Percentiles rank a stretch among this genome's conserved stretches.
These are phyloP conservation scores for Cruciata laevipes DNA, from an alignment of 257 asterid genomes.

Conservation along the genomic window DNA sequence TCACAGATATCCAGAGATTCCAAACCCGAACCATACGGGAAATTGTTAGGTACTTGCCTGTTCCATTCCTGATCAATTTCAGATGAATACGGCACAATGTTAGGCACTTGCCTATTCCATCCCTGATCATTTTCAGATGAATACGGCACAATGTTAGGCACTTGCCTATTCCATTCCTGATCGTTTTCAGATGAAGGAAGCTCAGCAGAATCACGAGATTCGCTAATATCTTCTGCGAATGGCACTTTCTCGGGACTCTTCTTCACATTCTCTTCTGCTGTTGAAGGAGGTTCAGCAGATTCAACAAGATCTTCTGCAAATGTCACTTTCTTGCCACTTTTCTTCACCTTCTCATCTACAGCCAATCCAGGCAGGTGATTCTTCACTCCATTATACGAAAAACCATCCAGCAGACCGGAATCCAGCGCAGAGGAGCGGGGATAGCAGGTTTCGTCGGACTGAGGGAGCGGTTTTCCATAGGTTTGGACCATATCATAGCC, in stretches of 20 bases:
- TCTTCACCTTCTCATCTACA: neutral
- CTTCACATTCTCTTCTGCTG: neutral
- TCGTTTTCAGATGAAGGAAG: no score
- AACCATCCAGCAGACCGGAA: constrained; percentile 18
- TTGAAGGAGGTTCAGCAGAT: no score
- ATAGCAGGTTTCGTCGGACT: constrained; percentile 58
- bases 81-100: neutral
- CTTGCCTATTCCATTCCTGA: no score
- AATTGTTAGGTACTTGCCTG: constrained; percentile 12
- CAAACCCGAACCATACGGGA: constrained; percentile 70
- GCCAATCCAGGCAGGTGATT: constrained; percentile 1
- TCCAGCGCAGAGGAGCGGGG: constrained; percentile 39
- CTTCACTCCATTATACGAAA: constrained; percentile 33
- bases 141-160: neutral
- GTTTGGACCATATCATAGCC: constrained; percentile 54
- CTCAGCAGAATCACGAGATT: constrained; percentile 13
- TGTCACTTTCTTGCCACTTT: constrained; percentile 4
- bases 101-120: constrained; percentile 9
- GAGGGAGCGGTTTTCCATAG: constrained; percentile 76
- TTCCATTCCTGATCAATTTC: neutral
- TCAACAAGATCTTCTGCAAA: constrained; percentile 21
- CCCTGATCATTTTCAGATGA: neutral
- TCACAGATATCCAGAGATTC: constrained; percentile 78
- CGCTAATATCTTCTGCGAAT: neutral
- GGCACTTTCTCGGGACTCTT: constrained; percentile 12